Evolutionary conservation across 2,329 filamentous ascomycete species (phyloP), one percentile per base, ranked within the genome.

Genomic region (Xylaria sp.): DNA sequence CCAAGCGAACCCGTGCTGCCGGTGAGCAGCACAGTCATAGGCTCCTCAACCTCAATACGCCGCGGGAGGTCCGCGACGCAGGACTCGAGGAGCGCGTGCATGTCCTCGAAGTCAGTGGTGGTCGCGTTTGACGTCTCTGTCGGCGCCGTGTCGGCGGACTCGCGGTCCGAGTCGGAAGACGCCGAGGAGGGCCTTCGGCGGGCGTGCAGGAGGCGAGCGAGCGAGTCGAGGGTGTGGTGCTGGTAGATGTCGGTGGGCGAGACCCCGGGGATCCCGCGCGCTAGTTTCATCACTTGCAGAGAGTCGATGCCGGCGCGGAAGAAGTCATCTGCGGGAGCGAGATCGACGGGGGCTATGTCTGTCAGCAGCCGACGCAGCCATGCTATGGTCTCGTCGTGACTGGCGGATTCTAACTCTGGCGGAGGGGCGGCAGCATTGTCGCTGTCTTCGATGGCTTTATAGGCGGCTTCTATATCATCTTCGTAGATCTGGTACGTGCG

Each of bases 1-100:
- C 82, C 81, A 1, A 83, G 63, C 65, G 79, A 81, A 0, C 82
- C 82, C 0, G 81, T 81, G 1, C 77, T 79, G 1, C 81, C 81
- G 1, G 81, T 83, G 1, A 83, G 69, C 6, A 83, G 62, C 3
- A 84, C 78, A 6, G 50, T 56, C 63, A 56, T 46, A 31, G 28
- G 37, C 1, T 2, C 31, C 13, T n/a, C 15, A 1, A 15, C 12
- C 1, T n/a, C 13, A 1, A 28, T 37, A 1, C 13, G 15, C 12
- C 5, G 52, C 15, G 63, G 63, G 37, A 66, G 63, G 18, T 55
- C 56, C 0, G n/a, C 50, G n/a, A 34, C 41, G 31, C 57, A 56
- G 3, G 50, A 31, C 18, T 37, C 9, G 1, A 61, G 28, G 9
- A 66, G 39, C 1, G 41, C 41, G 10, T 20, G 50, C 64, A 61